These are phyloP conservation scores for Hyphopichia buzzinii DNA, from an alignment of 1,139 yeast genomes.

Conservation along the genomic window DNA sequence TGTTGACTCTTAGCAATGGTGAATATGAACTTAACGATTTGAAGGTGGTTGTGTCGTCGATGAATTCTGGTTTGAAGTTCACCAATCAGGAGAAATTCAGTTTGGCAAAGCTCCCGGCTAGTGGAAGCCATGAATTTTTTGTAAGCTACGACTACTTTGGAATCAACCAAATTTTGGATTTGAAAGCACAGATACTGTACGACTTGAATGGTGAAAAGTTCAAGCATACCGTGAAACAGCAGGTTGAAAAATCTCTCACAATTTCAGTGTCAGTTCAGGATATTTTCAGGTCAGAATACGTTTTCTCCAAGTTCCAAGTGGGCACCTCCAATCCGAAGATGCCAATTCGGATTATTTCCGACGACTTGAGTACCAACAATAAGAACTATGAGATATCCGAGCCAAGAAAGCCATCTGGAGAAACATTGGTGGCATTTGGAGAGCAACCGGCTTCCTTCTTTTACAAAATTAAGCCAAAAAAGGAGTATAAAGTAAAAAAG, in stretches of 20 bases:
- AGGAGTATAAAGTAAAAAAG: conserved; percentile 15
- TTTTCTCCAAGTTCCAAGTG: conserved; percentile 67
- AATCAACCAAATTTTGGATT: conserved; percentile 24
- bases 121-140: conserved; percentile 10
- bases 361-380: conserved; percentile 37
- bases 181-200: conserved; percentile 34
- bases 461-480: conserved; percentile 43
- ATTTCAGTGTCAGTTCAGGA: conserved; percentile 78
- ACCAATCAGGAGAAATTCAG: conserved; percentile 10
- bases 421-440: conserved; percentile 50
- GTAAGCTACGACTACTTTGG: conserved; percentile 24
- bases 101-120: conserved; percentile 20
- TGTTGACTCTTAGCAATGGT: conserved; percentile 22
- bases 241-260: conserved; percentile 50
- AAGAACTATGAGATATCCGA: conserved; percentile 35
- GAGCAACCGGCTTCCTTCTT: conserved; percentile 71
- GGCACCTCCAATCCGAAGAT: conserved; percentile 51
- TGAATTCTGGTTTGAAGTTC: conserved; percentile 17
- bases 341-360: conserved; percentile 56
- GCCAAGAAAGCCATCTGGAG: conserved; percentile 15
- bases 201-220: conserved; percentile 17
- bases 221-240: conserved; percentile 23
- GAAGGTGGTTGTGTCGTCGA: conserved; percentile 13
- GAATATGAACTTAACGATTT: conserved; percentile 12
- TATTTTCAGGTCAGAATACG: conserved; percentile 52